Percentiles rank a stretch among this genome's conserved stretches.
Conservation (phyloP, 2,329 filamentous ascomycete species). For the Tolypocladium ovalisporum region DNA sequence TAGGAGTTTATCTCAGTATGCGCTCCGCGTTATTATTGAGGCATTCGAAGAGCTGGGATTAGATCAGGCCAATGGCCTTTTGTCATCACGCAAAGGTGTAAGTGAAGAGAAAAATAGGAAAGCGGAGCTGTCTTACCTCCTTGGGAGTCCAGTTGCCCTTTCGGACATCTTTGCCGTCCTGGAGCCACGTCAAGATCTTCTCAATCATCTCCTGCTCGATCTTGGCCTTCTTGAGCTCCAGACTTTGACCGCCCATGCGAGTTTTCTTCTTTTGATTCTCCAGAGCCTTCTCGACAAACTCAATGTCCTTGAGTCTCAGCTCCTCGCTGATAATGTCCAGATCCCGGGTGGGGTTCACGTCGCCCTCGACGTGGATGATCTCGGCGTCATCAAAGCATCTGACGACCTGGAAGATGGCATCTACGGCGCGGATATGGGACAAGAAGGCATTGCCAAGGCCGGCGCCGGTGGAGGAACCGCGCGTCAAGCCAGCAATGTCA, state of each 20-base stretch:
- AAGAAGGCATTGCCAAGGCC: constrained; percentile 97
- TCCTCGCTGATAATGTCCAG: constrained; percentile 95
- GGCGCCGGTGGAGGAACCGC: constrained; percentile 91
- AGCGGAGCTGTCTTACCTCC: constrained; percentile 65
- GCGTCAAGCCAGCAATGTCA: constrained; percentile 93
- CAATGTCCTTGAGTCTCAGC: constrained; percentile 94
- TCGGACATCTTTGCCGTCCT: constrained; percentile 86
- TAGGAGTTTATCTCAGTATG: constrained; percentile 75
- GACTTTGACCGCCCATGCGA: constrained; percentile 79
- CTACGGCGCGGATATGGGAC: constrained; percentile 95
- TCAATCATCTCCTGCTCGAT: constrained; percentile 91
- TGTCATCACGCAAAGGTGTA: constrained; percentile 71
- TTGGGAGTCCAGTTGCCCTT: constrained; percentile 85
- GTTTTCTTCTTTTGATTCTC: constrained; percentile 93
- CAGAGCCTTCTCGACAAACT: constrained; percentile 92
- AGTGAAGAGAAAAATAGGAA: constrained; percentile 6
- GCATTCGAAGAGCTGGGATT: constrained; percentile 99
- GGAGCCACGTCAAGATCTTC: constrained; percentile 73
- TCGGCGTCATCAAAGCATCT: constrained; percentile 98
- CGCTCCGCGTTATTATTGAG: constrained; percentile 67
- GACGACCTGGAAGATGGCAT: constrained; percentile 96
- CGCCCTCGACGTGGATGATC: constrained; percentile 98
- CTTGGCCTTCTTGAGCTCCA: constrained; percentile 96
- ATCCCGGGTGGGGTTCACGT: constrained; percentile 91
- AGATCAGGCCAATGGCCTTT: constrained; percentile 89